Evolutionary conservation across 2,329 filamentous ascomycete genomes (phyloP), one percentile per base, ranked within the genome.

Genomic region (Leptographium lundbergii): DNA sequence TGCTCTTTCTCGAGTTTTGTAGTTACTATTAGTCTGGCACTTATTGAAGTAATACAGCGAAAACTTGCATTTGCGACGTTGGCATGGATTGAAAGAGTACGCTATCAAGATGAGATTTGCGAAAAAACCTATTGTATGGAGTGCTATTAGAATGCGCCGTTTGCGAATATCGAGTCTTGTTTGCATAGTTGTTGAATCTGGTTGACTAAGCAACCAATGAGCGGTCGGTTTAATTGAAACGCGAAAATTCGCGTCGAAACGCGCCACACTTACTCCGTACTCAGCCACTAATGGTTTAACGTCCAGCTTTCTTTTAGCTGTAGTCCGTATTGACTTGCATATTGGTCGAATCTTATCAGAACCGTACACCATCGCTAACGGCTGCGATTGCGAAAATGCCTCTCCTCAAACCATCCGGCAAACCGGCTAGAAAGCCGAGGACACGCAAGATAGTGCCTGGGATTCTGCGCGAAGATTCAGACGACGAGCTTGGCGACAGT

Each of bases 401-500:
- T 55, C 55, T 63, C 13, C 51, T 65, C 0, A 54, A 60, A 32
- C 11, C 56, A 25, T 45, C 61, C 2, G 34, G 54, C 34, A 54
- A 59, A 24, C 13, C 54, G 17, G 14, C 54, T n/a, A 42, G 57
- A 17, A 62, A 58, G 48, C 57, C 50, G 25, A 55, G 64, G 25
- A 59, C 50, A 17, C 56, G 48, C 4, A 64, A 63, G 53, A 64
- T 59, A 25, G 60, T 68, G 73, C 61, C 82, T 71, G 86, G 85
- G 34, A 77, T 91, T 13, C 73, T 76, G 7, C 79, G 87, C 66
- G 88, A 94, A 62, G 87, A 95, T 69, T 95, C 89, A 0, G 91
- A 95, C 69, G 91, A 95, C 71, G 92, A 96, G 70, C 81, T 95
- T 27, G 87, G 84, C 32, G 76, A 80, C 42, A 84, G 88, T 56